Evolutionary conservation across 2,329 filamentous ascomycete genomes (phyloP), one percentile per base, ranked within the genome.

Genomic region (Ascochyta fabae): DNA sequence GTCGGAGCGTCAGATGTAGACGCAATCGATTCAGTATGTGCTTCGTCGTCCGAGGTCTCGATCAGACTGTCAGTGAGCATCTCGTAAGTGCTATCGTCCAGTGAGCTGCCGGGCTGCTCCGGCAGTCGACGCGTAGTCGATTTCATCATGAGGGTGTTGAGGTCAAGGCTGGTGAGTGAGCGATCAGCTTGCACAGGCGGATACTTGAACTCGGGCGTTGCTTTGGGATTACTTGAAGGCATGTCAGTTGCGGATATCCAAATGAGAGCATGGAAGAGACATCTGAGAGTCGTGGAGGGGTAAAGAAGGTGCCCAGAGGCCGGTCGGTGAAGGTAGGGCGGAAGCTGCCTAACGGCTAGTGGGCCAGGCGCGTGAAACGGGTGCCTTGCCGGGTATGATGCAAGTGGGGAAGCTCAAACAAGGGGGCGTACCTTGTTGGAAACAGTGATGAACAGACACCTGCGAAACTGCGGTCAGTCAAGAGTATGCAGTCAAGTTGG

Each of bases 61-160:
- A 65, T 65, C 26, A 70, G 50, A 41, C 66, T 67, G 27, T 72
- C 71, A 42, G 65, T 63, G 35, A 75, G 67, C 23, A 65, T 54
- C 48, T 74, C 73, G 61, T 74, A 75, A n/a, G 65, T 64, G 62
- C 72, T 76, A 23, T 75, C 73, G 29, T 74, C 71, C 26, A 75
- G 65, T n/a, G 70, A 64, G 58, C 62, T 68, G 43, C 48, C 56
- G 6, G 64, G 56, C 61, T 70, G 68, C 49, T 73, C 67, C 43
- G 62, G 59, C 35, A 51, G 53, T 12, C 57, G 66, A 39, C 62
- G 62, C 4, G 68, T 64, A 26, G 59, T 66, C 19, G 72, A 75
- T 54, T 70, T 63, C 72, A 74, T 74, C 62, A 73, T 73, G 19
- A 74, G 61, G 12, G 65, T 66, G 53, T 73, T 55, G 58, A 74